Conservation (phyloP, 2,329 filamentous ascomycete genomes). For the Coniella vitis region DNA sequence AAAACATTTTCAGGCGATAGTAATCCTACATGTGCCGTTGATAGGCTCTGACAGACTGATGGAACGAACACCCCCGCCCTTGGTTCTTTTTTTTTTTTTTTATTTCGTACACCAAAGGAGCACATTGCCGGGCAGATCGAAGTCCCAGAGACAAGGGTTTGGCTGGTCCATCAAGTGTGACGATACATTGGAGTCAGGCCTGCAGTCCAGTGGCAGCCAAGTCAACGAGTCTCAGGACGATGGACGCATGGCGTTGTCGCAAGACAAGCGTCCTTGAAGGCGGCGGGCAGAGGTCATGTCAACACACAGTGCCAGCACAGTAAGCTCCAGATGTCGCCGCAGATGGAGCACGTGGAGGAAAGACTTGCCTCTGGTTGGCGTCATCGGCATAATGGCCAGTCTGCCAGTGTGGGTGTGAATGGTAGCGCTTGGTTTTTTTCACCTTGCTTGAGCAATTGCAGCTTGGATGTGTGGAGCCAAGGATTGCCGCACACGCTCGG, state of each 20-base stretch:
- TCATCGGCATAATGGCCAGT: too few species aligned
- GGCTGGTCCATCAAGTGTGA: not conserved
- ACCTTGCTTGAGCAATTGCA: too few species aligned
- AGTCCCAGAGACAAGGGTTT: not conserved
- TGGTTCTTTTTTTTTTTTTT: too few species aligned
- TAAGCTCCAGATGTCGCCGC: constrained; percentile 9
- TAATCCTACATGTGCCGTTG: constrained; percentile 1
- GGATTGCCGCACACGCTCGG: too few species aligned
- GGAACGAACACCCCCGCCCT: too few species aligned
- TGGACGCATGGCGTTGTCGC: constrained; percentile 6
- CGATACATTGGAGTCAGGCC: too few species aligned
- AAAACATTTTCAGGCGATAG: not conserved
- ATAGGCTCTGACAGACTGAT: constrained; percentile 3
- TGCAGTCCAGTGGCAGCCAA: too few species aligned
- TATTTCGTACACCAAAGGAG: too few species aligned
- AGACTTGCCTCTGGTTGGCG: constrained; percentile 1
- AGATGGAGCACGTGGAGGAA: constrained; percentile 9
- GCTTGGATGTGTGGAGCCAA: too few species aligned
- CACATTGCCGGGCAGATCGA: constrained; percentile 6
- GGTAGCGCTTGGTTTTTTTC: too few species aligned
- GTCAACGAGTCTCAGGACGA: too few species aligned
- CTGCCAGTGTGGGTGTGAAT: not conserved
- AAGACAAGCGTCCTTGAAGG: constrained; percentile 5
- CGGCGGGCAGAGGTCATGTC: not conserved
- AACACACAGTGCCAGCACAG: constrained; percentile 17